Evolutionary conservation across 129 eudicot genomes (phyloP), one percentile per base, ranked within the genome.

Genomic region (Glebionis coronaria): DNA sequence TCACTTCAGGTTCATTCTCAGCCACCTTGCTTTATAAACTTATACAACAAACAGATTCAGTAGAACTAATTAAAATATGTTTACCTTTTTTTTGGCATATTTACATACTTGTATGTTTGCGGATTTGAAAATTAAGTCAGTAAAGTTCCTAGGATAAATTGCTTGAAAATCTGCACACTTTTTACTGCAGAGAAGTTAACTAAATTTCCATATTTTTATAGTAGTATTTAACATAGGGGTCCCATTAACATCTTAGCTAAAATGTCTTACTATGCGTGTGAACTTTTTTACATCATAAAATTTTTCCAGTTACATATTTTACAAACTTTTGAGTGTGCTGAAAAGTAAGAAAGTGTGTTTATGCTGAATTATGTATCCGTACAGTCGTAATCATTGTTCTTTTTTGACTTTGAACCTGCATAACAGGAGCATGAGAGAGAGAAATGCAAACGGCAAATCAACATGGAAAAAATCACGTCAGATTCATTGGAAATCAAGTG

Each of bases 1-100:
- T 54, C 85, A 79, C 75, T 66, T 87, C 77, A 87, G 90, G 95
- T 87, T 44, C 50, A 58, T 69, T 66, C 65, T 60, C 20, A 65
- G n/a, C 44, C 56, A 54, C 40, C 9, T 68, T 55, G 18, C 72
- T 51, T 25, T 15, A 56, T 1, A 18, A 0, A 7, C 61, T 56
- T 11, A 56, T 1, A 7, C 49, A 40, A 54, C 53, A 68, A 68
- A 54, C n/a, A 40, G 38, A 6, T 19, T 2, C 40, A 19, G 11
- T 38, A 35, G 13, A 63, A 63, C 40, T 6, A 0, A 35, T 35
- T 31, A 42, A 63, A 16, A 42, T 63, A n/a, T n/a, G 13, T 27
- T 13, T 1, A 4, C 54, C 5, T 3, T 14, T 49, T 23, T n/a
- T 49, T 49, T 49, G 54, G 19, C 0, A 0, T 47, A 47, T 47